These are phyloP conservation scores for Chaetomium globosum DNA, from an alignment of 2,329 filamentous ascomycete species.

Conservation along the genomic window DNA sequence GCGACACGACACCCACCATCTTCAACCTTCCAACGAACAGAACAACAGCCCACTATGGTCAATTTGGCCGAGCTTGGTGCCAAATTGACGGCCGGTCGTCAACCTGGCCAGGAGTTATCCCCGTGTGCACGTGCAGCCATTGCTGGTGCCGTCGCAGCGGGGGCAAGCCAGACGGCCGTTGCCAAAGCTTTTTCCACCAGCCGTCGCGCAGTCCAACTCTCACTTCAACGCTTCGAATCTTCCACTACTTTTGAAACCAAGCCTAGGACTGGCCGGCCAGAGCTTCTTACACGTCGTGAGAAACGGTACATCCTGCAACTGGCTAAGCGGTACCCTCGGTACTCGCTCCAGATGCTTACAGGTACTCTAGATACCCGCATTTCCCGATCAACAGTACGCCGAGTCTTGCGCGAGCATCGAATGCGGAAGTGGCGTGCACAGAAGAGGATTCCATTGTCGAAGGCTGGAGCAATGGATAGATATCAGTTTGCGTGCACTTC, in stretches of 20 bases:
- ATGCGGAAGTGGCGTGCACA: conserved; percentile 14
- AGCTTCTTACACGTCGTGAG: conserved; percentile 1
- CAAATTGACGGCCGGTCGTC: no score
- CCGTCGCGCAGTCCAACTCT: neutral
- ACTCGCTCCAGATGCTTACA: neutral
- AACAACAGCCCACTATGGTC: no score
- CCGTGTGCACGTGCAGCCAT: neutral
- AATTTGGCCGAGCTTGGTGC: no score
- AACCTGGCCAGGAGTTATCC: neutral
- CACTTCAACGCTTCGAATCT: neutral
- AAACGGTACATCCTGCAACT: conserved; percentile 5
- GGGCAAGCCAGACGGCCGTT: no score
- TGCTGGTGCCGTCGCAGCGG: neutral
- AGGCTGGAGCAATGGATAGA: conserved; percentile 1
- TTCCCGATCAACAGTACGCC: conserved; percentile 3
- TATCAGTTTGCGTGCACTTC: conserved; percentile 3
- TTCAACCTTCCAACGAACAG: no score
- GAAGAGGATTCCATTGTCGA: conserved; percentile 15
- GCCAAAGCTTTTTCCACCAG: neutral
- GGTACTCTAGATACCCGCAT: neutral
- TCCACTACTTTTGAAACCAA: neutral
- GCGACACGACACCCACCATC: no score
- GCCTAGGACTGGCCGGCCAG: conserved; percentile 8
- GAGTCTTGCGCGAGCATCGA: neutral
- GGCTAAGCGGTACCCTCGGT: neutral